These are phyloP conservation scores for Cryptosporidium andersoni DNA, from an alignment of 169 alveolate species.

Conservation along the genomic window DNA sequence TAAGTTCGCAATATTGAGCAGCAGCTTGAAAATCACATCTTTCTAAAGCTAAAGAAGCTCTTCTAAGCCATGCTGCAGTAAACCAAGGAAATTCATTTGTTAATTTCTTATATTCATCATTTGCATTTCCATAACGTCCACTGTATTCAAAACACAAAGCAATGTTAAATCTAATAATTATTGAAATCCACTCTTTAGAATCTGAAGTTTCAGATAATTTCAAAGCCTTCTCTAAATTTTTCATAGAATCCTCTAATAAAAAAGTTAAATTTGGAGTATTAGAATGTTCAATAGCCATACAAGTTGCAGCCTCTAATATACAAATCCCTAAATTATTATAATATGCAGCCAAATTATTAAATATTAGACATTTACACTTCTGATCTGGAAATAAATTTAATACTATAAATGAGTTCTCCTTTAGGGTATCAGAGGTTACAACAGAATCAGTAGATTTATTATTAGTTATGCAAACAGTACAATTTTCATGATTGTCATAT, in stretches of 20 bases:
- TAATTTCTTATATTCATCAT: slow-evolving; percentile 52
- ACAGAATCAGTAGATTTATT: neutral
- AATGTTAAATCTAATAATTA: slow-evolving; percentile 26
- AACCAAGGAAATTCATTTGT: slow-evolving; percentile 60
- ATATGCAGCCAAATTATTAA: slow-evolving; percentile 14
- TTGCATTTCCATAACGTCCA: slow-evolving; percentile 60
- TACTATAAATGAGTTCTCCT: neutral
- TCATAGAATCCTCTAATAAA: slow-evolving; percentile 1
- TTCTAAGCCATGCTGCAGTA: slow-evolving; percentile 65
- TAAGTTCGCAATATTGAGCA: slow-evolving; percentile 59
- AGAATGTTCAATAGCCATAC: slow-evolving; percentile 30
- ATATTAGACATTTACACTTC: neutral
- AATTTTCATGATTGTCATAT: neutral
- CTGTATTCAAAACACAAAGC: slow-evolving; percentile 42
- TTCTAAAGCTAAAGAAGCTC: slow-evolving; percentile 59
- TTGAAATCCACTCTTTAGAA: slow-evolving; percentile 1
- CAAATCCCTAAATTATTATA: slow-evolving; percentile 38
- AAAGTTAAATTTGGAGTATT: neutral
- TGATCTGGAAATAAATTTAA: neutral
- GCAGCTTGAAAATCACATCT: slow-evolving; percentile 51
- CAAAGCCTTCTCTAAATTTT: slow-evolving; percentile 21
- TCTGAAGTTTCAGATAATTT: neutral
- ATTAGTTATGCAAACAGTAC: neutral
- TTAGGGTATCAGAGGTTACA: neutral
- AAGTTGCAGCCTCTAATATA: slow-evolving; percentile 43